Evolutionary conservation across 352 stramenopile species (phyloP), one percentile per base, ranked within the genome.

Genomic region (Phytopythium ostracodes): DNA sequence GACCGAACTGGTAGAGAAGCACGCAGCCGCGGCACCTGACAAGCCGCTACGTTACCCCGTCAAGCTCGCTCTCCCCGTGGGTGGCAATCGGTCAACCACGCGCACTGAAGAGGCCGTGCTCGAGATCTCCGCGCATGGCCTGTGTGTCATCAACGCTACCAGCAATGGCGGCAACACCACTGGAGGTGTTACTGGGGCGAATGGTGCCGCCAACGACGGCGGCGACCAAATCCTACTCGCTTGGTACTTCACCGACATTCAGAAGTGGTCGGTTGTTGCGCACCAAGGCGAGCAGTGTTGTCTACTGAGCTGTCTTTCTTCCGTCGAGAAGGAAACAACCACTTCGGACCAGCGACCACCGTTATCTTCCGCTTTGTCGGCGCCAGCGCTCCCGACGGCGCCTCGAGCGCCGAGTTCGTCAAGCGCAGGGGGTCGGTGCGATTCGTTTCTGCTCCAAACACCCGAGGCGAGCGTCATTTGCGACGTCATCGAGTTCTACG

Each of bases 181-280:
- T 8, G 40, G 7, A n/a, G 49, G 11, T n/a, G 1, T 35, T 18
- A 47, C 10, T 27, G 35, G 35, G 7, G 6, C 20, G 14, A 3
- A 2, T 1, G 24, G 7, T 24, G 38, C 63, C 31, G 73, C 71
- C 0, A 79, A 73, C 0, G 66, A 74, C 35, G 73, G 86, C 14
- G 70, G 66, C 0, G 69, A 87, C 18, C 71, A 71, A 0, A 72
- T 84, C 29, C 59, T 89, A 24, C 82, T 79, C 65, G 80, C 70
- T 31, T 91, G 84, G 84, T 92, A 91, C 59, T 92, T 88, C 46
- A 92, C 84, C 0, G 84, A 91, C 11, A 79, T 92, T 14, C 81
- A 87, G 25, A 91, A 88, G 33, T 92, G 84, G 77, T 89, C 81
- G 5, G 74, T 89, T 1, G 79, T 84, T 8, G 69, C 67, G 49